Percentiles rank a stretch among this genome's conserved stretches.
phyloP scores from a whole-genome alignment of 2,329 filamentous ascomycete genomes.

The Pleochaeta shiraiana region DNA sequence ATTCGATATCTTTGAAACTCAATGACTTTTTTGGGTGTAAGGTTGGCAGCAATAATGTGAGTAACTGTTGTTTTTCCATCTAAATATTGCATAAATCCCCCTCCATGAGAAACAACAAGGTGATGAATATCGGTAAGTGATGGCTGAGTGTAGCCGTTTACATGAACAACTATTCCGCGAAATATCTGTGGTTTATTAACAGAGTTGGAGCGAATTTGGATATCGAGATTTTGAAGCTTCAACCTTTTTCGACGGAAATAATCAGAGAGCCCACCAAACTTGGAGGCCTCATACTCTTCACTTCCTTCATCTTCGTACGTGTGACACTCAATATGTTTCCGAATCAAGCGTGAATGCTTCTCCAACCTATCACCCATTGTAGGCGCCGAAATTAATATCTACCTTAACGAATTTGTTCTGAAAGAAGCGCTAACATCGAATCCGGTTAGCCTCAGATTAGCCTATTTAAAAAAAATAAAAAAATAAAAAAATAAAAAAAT shows the following conservation, averaged over 20 bases:
- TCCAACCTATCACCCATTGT: constrained; percentile 37
- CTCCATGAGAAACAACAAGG: constrained; percentile 81
- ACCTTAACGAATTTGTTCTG: no score
- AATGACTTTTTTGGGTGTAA: constrained; percentile 81
- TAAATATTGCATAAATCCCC: constrained; percentile 82
- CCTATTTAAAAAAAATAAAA: neutral
- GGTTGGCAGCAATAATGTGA: constrained; percentile 76
- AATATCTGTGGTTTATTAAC: constrained; percentile 65
- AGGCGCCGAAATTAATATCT: no score
- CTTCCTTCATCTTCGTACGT: constrained; percentile 62
- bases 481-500: no score
- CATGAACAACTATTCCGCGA: constrained; percentile 71
- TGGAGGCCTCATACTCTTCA: constrained; percentile 75
- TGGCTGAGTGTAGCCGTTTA: constrained; percentile 92
- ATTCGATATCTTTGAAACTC: constrained; percentile 79
- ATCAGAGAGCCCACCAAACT: constrained; percentile 73
- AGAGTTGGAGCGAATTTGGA: constrained; percentile 48
- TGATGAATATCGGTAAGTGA: constrained; percentile 73
- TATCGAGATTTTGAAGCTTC: constrained; percentile 89
- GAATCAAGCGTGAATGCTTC: constrained; percentile 38
- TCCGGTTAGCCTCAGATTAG: neutral
- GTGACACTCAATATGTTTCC: constrained; percentile 41
- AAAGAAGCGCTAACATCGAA: neutral
- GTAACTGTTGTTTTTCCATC: constrained; percentile 90
- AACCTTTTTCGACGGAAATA: constrained; percentile 94